Evolutionary conservation across 2,329 filamentous ascomycete genomes (phyloP), one percentile per base, ranked within the genome.

Genomic region (Trichophyton equinum): DNA sequence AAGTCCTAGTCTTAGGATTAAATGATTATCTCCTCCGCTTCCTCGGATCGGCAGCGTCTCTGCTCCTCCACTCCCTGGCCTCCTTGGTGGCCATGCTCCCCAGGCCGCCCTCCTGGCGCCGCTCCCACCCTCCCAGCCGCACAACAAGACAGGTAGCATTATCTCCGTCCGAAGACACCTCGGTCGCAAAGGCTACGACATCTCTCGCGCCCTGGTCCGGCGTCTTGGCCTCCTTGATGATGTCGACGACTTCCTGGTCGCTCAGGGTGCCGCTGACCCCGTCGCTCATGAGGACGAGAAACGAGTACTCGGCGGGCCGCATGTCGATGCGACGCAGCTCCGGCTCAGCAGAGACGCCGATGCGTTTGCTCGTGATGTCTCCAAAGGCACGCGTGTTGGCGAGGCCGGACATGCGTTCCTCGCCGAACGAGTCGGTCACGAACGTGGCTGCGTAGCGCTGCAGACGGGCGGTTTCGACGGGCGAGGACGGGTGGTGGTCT

Each of bases 341-440:
- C 0, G 94, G 94, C 74, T 99, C 94, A 1, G 94, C 94, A 3
- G 87, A 91, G 11, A 99, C 92, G 30, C 94, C 94, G 59, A 97
- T 86, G 59, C 92, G 87, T 75, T 99, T 99, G 61, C 85, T 89
- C 38, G 82, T 82, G 75, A 96, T 90, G 76, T 99, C 94, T 27
- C 94, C 94, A 71, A 99, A 97, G 3, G 94, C 82, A 33, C 94
- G 88, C 36, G 89, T 95, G 75, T 99, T 99, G 67, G 94, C 94
- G 0, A 99, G 81, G 0, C 94, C 92, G 13, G 86, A 86, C 73
- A 99, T 94, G 67, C 94, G 90, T 75, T 97, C 91, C 75, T 99
- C 94, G 70, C 94, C 94, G 72, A 99, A 99, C 38, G 89, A 95
- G 75, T 99, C 94, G 0, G 92, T 94, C 18, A 96, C 87, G 71